These are phyloP conservation scores for Suillus variegatus DNA, from an alignment of 768 basidiomycete genomes.

Conservation along the genomic window DNA sequence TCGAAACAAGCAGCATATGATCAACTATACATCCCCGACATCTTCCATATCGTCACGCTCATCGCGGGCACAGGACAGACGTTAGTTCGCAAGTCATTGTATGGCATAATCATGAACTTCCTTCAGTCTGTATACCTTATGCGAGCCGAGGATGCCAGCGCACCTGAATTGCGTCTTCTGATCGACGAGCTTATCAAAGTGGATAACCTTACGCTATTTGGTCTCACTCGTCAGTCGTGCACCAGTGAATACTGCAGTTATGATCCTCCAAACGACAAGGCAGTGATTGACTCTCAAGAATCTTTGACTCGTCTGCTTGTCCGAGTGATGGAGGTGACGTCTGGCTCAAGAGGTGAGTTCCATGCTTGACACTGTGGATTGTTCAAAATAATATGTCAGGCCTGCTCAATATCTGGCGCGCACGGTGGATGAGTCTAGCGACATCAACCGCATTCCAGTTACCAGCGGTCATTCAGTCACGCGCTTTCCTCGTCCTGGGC, in stretches of 20 bases:
- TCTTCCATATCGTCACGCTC: constrained; percentile 78
- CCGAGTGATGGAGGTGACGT: constrained; percentile 60
- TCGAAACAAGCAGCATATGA: constrained; percentile 61
- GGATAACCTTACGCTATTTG: constrained; percentile 69
- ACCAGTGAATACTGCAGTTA: constrained; percentile 68
- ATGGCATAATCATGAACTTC: constrained; percentile 80
- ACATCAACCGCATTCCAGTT: constrained; percentile 89
- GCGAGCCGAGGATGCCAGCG: constrained; percentile 57
- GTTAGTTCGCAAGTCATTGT: constrained; percentile 76
- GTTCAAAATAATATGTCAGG: constrained; percentile 41
- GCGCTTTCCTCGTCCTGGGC: constrained; percentile 83
- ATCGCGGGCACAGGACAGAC: constrained; percentile 74
- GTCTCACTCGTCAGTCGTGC: constrained; percentile 60
- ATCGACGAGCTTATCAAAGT: constrained; percentile 61
- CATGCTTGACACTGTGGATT: neutral
- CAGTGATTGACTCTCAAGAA: constrained; percentile 66
- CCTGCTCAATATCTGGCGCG: constrained; percentile 85
- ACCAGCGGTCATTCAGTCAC: constrained; percentile 84
- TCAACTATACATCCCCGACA: constrained; percentile 82
- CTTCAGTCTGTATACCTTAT: constrained; percentile 73
- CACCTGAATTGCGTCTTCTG: constrained; percentile 59
- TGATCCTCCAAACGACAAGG: constrained; percentile 54
- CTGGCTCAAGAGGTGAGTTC: constrained; percentile 67
- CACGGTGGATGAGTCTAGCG: constrained; percentile 90
- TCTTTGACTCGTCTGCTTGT: constrained; percentile 62